Conservation (phyloP, 2,329 filamentous ascomycete genomes). For the Colletotrichum plurivorum region DNA sequence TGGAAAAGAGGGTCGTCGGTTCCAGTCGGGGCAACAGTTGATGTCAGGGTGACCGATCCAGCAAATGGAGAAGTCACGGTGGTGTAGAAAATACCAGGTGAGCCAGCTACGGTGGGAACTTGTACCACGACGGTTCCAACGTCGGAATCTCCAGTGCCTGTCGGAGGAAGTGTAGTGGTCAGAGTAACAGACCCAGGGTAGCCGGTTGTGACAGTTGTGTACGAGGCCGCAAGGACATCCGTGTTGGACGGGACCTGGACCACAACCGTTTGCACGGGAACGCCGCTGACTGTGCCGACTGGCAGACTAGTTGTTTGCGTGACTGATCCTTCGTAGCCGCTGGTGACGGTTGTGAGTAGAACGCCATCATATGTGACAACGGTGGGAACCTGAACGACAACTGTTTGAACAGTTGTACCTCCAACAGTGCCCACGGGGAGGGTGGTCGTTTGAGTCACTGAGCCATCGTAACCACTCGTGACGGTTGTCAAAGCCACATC, state of each 20-base stretch:
- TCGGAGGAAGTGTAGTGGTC: not conserved
- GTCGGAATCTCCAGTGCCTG: not conserved
- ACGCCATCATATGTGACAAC: not conserved
- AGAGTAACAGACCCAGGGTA: slow-evolving; percentile 3
- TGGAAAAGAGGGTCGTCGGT: not conserved
- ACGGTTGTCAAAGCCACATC: not conserved
- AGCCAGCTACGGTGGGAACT: not conserved
- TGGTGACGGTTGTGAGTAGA: slow-evolving; percentile 7
- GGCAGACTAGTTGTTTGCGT: slow-evolving; percentile 13
- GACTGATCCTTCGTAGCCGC: not conserved
- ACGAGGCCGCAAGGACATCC: not conserved
- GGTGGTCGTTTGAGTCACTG: slow-evolving; percentile 14
- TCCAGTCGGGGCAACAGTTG: not conserved
- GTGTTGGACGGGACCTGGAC: not conserved
- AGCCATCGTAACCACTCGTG: slow-evolving; percentile 8
- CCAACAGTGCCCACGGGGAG: slow-evolving; percentile 12
- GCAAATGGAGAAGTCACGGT: not conserved
- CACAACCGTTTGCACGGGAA: slow-evolving; percentile 11
- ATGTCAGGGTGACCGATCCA: not conserved
- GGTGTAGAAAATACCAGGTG: not conserved
- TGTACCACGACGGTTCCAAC: slow-evolving; percentile 9
- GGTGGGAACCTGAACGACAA: slow-evolving; percentile 12
- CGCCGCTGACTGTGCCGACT: slow-evolving; percentile 4
- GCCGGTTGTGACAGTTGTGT: slow-evolving; percentile 19
- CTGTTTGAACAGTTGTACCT: slow-evolving; percentile 1